Percentiles rank a stretch among this genome's conserved stretches.
phyloP scores from a whole-genome alignment of 495 filamentous ascomycete genomes.

The Mytilinidion resinicola region DNA sequence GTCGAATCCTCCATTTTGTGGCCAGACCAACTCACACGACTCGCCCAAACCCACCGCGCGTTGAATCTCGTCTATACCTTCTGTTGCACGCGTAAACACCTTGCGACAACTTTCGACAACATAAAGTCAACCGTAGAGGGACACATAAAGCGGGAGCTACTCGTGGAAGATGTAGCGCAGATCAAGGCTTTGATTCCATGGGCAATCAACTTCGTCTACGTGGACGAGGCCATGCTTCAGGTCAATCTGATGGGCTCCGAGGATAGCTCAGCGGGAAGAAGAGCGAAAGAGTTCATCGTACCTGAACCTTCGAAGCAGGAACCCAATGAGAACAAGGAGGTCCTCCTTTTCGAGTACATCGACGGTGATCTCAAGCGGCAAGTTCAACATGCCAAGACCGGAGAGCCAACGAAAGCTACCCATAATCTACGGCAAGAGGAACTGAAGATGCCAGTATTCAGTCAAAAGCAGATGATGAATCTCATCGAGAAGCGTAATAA shows the following conservation, averaged over 20 bases:
- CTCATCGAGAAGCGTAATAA: conserved; percentile 87
- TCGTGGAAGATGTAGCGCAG: conserved; percentile 70
- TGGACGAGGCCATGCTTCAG: conserved; percentile 73
- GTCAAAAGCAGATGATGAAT: conserved; percentile 83
- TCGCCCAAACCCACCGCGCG: conserved; percentile 74
- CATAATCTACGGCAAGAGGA: conserved; percentile 66
- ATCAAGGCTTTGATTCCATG: conserved; percentile 71
- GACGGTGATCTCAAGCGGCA: conserved; percentile 87
- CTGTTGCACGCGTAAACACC: conserved; percentile 82
- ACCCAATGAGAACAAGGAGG: conserved; percentile 47
- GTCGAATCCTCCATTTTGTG: conserved; percentile 52
- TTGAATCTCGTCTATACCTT: conserved; percentile 93
- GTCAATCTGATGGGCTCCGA: conserved; percentile 68
- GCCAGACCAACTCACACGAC: conserved; percentile 65
- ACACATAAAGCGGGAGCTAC: conserved; percentile 65
- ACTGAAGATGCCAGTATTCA: conserved; percentile 87
- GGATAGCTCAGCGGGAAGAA: conserved; percentile 31
- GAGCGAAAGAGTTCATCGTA: conserved; percentile 20
- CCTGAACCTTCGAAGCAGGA: conserved; percentile 31
- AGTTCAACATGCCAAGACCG: conserved; percentile 61
- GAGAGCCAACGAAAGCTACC: conserved; percentile 58
- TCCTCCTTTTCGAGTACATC: conserved; percentile 84
- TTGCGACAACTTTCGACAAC: conserved; percentile 84
- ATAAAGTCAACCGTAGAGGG: conserved; percentile 78
- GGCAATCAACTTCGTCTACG: conserved; percentile 77